These are phyloP conservation scores for Termitomyces sp. DNA, from an alignment of 768 basidiomycete genomes.

Conservation along the genomic window DNA sequence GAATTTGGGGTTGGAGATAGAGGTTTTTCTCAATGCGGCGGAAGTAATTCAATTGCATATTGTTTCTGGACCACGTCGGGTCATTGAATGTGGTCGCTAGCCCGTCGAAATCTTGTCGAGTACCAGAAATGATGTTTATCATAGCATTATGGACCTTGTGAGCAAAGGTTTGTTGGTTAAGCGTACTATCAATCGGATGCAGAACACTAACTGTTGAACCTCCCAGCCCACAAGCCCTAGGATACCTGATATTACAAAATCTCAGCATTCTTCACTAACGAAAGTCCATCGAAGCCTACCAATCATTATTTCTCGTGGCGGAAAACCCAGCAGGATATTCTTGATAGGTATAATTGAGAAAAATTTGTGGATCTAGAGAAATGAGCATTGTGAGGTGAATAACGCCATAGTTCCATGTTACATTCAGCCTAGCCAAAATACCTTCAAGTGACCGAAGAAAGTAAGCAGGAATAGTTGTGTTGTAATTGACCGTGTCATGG, in stretches of 20 bases:
- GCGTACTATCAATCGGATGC: too few species aligned
- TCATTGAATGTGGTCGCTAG: slow-evolving; percentile 22
- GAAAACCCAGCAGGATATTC: slow-evolving; percentile 23
- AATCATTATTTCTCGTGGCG: slow-evolving; percentile 18
- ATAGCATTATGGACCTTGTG: slow-evolving; percentile 25
- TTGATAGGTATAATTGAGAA: slow-evolving; percentile 23
- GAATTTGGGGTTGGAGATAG: slow-evolving; percentile 5
- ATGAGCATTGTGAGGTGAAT: background rate
- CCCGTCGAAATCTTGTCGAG: slow-evolving; percentile 21
- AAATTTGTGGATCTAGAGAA: slow-evolving; percentile 19
- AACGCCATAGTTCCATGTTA: background rate
- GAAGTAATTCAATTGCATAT: slow-evolving; percentile 25
- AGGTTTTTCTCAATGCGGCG: slow-evolving; percentile 21
- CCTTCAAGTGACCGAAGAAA: slow-evolving; percentile 21
- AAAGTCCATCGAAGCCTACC: slow-evolving; percentile 10
- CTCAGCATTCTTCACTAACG: background rate
- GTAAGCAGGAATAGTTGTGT: slow-evolving; percentile 24
- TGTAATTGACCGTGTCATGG: slow-evolving; percentile 20
- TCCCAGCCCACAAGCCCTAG: slow-evolving; percentile 23
- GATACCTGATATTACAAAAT: slow-evolving; percentile 18
- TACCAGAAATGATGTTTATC: slow-evolving; percentile 23
- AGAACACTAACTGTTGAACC: slow-evolving; percentile 22
- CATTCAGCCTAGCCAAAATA: background rate
- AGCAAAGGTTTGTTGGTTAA: background rate
- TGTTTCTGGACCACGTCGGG: slow-evolving; percentile 21